Evolutionary conservation across 495 filamentous ascomycete species (phyloP), one percentile per base, ranked within the genome.

Genomic region (Immersiella caudata): DNA sequence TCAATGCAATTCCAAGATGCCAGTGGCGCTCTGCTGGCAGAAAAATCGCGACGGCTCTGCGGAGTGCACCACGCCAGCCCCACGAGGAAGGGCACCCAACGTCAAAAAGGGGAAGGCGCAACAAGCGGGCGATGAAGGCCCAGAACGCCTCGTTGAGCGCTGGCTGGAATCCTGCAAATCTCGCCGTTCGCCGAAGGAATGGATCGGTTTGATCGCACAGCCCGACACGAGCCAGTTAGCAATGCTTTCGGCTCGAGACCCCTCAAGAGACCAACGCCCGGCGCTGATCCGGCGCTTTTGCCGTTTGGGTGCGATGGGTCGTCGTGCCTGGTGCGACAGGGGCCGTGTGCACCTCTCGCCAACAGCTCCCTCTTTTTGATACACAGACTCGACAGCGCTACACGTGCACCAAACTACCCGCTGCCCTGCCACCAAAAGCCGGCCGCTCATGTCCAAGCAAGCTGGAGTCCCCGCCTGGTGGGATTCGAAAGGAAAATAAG

Each of bases 271-370:
- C 40, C 5, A 46, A 55, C 52, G 20, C 52, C 52, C 52, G 52
- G 52, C 21, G 6, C 50, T 54, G 50, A 54, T 54, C 50, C 50
- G 50, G 50, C 7, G 21, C 20, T 55, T 55, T 26, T 55, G 21
- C 20, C 26, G 56, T 33, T 59, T 59, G 56, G 56, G 22, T 46
- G 40, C 40, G 40, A 46, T 46, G 40, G 40, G 40, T n/a, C 22
- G 16, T 59, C 29, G 26, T 18, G 21, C 27, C 25, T 59, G 56
- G 56, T 35, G 25, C 27, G 56, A 59, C 56, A 59, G 56, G 56
- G 56, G 26, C 16, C 6, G 14, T 46, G 40, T 4, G 16, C 40
- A 46, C 40, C 40, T 46, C 40, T 12, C 29, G 2, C 40, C 40
- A 46, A 46, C 40, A 14, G 2, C 20, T 33, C 33, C 57, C 57